Base-by-base conservation (phyloP, 768 basidiomycete genomes). In the Leccinum longicurvipes region DNA sequence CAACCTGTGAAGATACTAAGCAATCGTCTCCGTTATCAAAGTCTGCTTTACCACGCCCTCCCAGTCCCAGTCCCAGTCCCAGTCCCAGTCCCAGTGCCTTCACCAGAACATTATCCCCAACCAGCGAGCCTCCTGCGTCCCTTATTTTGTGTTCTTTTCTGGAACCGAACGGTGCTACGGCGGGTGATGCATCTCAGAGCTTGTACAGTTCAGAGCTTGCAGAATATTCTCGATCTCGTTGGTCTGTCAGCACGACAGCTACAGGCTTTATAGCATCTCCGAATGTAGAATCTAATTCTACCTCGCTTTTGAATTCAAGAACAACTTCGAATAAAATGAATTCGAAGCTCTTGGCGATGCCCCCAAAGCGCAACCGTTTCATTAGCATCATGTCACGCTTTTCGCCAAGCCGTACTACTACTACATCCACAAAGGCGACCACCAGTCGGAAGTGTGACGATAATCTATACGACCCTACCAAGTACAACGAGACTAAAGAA, bases 361-460 rank as follows among this genome's bases (percentile, higher is more conserved):
- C 69, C 6, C 61, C 56, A 34, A 72, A 71, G 45, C 69, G 71
- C 5, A 24, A 61, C 0, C 71, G 69, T 19, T 71, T 71, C 47
- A 65, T 71, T 41, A 67, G 59, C 44, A 63, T 71, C 42, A 69
- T 71, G 6, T 69, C 69, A 1, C 69, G 65, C 7, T 24, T 71
- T 5, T 69, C 69, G 2, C 70, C 67, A 0, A 55, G 68, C 25
- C 71, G 67, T 21, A 31, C 32, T 19, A 61, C 69, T 6, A 7
- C 47, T 12, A 45, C 62, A 4, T 46, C 64, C 4, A 21, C 57
- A 0, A 11, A 41, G 10, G 50, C 54, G 0, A 23, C 15, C 6
- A 56, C 55, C 9, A 48, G 25, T 7, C 56, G 21, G 11, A 42
- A 58, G 0, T 29, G n/a, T 6, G 55, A 50, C 3, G 55, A n/a